phyloP scores from a whole-genome alignment of 345 rosid genomes.

The Arabidopsis arenosa region DNA sequence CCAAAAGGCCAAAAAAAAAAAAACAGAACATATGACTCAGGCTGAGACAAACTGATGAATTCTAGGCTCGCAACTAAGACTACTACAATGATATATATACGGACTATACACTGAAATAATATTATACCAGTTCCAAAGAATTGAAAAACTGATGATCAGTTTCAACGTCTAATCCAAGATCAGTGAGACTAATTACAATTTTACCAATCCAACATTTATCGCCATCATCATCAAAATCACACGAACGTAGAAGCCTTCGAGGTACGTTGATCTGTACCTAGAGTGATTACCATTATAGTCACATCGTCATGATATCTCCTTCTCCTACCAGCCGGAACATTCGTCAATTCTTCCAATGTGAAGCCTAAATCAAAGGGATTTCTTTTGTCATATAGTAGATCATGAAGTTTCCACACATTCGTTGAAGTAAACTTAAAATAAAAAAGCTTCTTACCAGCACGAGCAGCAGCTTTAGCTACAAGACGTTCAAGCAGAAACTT shows the following conservation, averaged over 20 bases:
- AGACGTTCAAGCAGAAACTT: conserved; percentile 85
- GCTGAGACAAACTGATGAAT: not conserved
- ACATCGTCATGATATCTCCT: conserved; percentile 97
- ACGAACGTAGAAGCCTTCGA: conserved; percentile 81
- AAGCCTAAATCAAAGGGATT: conserved; percentile 57
- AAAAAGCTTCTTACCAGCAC: conserved; percentile 66
- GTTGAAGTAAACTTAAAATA: not conserved
- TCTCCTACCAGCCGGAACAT: conserved; percentile 90
- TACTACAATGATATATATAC: not conserved
- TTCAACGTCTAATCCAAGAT: conserved; percentile 10
- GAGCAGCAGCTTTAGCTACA: conserved; percentile 78
- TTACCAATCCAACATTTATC: conserved; percentile 32
- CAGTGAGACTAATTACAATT: conserved; percentile 37
- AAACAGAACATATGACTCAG: not conserved
- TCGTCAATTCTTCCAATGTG: conserved; percentile 86
- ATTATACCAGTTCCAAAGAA: conserved; percentile 12
- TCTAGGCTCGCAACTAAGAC: not conserved
- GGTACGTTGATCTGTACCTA: conserved; percentile 83
- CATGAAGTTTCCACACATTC: not conserved
- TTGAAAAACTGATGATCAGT: conserved; percentile 8
- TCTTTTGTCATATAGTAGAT: not conserved
- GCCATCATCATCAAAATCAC: conserved; percentile 38
- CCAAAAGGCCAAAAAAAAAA: not conserved
- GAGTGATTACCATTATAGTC: conserved; percentile 82
- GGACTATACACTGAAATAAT: not conserved